These are phyloP conservation scores for Theobroma grandiflorum DNA, from an alignment of 441 rosid genomes.

Conservation along the genomic window DNA sequence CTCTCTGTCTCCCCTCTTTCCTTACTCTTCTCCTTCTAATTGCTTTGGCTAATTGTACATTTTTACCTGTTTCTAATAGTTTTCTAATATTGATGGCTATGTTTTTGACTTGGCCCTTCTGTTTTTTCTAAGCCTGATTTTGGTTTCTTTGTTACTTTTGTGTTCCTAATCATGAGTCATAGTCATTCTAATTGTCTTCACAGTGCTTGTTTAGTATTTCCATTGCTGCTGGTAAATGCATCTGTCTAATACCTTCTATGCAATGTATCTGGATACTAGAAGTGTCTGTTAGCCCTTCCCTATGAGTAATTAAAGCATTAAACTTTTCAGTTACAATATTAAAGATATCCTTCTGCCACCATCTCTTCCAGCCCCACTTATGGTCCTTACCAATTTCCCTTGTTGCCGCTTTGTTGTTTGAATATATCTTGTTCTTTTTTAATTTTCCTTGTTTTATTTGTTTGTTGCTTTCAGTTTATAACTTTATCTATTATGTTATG, in stretches of 20 bases:
- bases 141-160: neutral
- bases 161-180: neutral
- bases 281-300: neutral
- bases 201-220: neutral
- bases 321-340: neutral
- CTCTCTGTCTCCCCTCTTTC: neutral
- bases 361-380: neutral
- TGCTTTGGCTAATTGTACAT: neutral
- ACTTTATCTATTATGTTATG: neutral
- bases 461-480: slow-evolving; percentile 10
- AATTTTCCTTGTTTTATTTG: neutral
- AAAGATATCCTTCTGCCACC: neutral
- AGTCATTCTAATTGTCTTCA: slow-evolving; percentile 4
- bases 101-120: neutral
- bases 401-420: neutral
- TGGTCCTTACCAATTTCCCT: neutral
- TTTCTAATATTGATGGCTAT: neutral
- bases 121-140: neutral
- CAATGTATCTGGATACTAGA: neutral
- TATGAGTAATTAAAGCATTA: neutral
- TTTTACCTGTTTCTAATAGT: neutral
- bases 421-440: neutral
- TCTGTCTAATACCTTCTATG: neutral
- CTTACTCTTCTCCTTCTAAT: neutral
- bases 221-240: neutral